Percentiles rank a stretch among this genome's conserved stretches.
phyloP scores from a whole-genome alignment of 345 rosid species.

The Iberis pinnata region DNA sequence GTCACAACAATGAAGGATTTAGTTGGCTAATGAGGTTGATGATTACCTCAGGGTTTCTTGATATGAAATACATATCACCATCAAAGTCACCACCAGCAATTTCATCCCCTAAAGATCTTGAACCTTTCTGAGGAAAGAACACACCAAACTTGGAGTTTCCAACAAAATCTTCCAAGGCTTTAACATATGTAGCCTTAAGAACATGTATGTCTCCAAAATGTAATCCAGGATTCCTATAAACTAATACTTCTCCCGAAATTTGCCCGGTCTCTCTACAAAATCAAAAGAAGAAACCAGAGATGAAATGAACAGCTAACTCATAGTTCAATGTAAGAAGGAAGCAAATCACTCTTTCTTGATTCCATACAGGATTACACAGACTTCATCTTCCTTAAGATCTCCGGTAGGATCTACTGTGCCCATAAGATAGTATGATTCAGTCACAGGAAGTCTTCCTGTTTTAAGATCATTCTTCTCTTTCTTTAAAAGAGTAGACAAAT shows the following conservation, averaged over 20 bases:
- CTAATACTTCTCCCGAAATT: slow-evolving; percentile 67
- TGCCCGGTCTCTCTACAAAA: slow-evolving; percentile 56
- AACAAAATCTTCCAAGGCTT: slow-evolving; percentile 41
- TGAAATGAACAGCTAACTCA: too few species aligned
- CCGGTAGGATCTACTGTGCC: slow-evolving; percentile 84
- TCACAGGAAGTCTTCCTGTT: slow-evolving; percentile 52
- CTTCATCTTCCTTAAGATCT: slow-evolving; percentile 53
- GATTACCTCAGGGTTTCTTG: slow-evolving; percentile 61
- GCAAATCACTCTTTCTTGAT: neutral
- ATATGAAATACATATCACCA: slow-evolving; percentile 69
- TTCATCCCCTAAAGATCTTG: slow-evolving; percentile 71
- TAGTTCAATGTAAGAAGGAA: too few species aligned
- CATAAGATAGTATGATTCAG: slow-evolving; percentile 73
- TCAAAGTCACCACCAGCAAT: slow-evolving; percentile 79
- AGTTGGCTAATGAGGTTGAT: neutral
- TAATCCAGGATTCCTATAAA: slow-evolving; percentile 71
- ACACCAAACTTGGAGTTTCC: slow-evolving; percentile 78
- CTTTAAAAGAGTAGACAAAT: slow-evolving; percentile 33
- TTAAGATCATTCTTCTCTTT: slow-evolving; percentile 46
- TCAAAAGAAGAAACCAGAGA: neutral
- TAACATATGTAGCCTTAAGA: slow-evolving; percentile 50
- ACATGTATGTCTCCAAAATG: slow-evolving; percentile 85
- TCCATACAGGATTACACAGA: slow-evolving; percentile 62
- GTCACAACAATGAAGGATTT: slow-evolving; percentile 8
- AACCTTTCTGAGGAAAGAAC: slow-evolving; percentile 58